phyloP scores from a whole-genome alignment of 208 protist species.

The Wallacemonas rigidus region DNA sequence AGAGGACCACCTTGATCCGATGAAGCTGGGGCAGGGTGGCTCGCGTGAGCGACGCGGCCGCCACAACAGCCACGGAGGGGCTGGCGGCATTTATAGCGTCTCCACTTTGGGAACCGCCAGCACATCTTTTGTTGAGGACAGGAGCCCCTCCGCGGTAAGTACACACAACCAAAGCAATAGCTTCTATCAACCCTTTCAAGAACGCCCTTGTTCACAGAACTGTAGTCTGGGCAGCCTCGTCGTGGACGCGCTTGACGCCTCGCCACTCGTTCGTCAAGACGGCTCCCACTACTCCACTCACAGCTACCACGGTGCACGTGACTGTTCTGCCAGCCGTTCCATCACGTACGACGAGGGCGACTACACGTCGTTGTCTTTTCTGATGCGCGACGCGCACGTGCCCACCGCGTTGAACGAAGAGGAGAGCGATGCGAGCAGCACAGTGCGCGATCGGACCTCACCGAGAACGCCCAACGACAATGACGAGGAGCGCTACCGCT shows the following conservation, averaged over 20 bases:
- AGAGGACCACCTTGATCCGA: constrained; percentile 19
- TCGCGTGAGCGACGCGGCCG: neutral
- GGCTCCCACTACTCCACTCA: neutral
- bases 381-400: too few species aligned
- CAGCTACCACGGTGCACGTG: neutral
- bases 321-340: neutral
- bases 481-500: neutral
- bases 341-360: neutral
- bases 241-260: neutral
- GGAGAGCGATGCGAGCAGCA: neutral
- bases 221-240: neutral
- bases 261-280: neutral
- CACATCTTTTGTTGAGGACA: neutral
- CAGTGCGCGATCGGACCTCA: neutral
- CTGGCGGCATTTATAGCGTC: neutral
- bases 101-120: neutral
- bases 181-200: constrained; percentile 5
- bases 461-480: neutral
- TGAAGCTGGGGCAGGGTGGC: neutral
- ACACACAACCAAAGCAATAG: constrained; percentile 6
- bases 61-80: neutral
- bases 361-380: neutral
- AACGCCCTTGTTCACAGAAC: neutral
- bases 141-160: neutral
- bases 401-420: neutral